These are phyloP conservation scores for Geum urbanum DNA, from an alignment of 306 rosid genomes.

Conservation along the genomic window DNA sequence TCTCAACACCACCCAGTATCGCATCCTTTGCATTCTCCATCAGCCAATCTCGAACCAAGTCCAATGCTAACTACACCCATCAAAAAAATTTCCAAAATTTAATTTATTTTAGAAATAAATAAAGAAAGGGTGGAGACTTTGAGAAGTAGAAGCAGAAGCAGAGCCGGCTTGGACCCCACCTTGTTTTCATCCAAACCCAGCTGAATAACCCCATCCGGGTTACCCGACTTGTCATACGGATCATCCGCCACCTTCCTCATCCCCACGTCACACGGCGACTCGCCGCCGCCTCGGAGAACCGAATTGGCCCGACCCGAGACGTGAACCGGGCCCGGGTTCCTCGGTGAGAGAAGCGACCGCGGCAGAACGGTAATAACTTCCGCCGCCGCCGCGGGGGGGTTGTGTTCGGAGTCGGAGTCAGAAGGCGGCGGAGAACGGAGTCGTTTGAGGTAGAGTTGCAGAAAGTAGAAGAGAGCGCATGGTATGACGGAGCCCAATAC, in stretches of 20 bases:
- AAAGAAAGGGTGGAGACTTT: neutral
- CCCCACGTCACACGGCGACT: slow-evolving; percentile 51
- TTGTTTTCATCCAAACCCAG: slow-evolving; percentile 64
- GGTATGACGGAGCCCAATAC: slow-evolving; percentile 85
- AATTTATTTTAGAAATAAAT: neutral
- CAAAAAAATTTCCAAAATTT: neutral
- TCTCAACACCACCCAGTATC: slow-evolving; percentile 37
- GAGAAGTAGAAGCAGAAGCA: neutral
- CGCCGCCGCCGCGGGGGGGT: neutral
- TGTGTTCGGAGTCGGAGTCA: slow-evolving; percentile 20
- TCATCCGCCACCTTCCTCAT: slow-evolving; percentile 48
- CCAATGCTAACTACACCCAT: slow-evolving; percentile 50
- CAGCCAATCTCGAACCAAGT: slow-evolving; percentile 66
- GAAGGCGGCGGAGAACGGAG: slow-evolving; percentile 38
- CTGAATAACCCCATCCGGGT: slow-evolving; percentile 71
- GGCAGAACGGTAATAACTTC: slow-evolving; percentile 36
- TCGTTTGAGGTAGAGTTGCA: slow-evolving; percentile 67
- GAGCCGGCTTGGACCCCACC: slow-evolving; percentile 42
- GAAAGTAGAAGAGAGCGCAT: slow-evolving; percentile 80
- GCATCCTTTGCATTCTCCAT: slow-evolving; percentile 45
- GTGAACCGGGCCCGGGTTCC: slow-evolving; percentile 36
- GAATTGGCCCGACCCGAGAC: slow-evolving; percentile 56
- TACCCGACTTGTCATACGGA: slow-evolving; percentile 49
- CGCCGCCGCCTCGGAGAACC: slow-evolving; percentile 30
- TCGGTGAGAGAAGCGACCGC: slow-evolving; percentile 44